Conservation (phyloP, 306 rosid species). For the Gastrolobium bilobum region DNA sequence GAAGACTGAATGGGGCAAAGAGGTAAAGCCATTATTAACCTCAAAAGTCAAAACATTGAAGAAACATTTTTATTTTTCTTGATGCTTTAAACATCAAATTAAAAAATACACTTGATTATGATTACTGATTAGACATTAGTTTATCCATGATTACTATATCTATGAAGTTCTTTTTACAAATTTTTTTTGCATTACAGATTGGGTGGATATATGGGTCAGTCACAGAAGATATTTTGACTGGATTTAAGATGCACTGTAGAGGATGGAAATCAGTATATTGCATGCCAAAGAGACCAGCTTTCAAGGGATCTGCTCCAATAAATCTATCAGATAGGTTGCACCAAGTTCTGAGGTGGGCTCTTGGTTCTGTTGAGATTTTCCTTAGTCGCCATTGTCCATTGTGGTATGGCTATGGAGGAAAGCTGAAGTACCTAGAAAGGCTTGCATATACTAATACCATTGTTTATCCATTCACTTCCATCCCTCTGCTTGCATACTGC, state of each 20-base stretch:
- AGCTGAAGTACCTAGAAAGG: conserved; percentile 59
- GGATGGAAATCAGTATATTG: conserved; percentile 69
- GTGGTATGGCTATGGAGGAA: conserved; percentile 67
- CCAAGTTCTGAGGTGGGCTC: conserved; percentile 67
- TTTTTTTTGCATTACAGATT: conserved; percentile 50
- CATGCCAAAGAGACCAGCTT: conserved; percentile 63
- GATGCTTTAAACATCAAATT: conserved; percentile 9
- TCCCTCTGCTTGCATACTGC: conserved; percentile 64
- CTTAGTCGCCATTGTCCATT: conserved; percentile 66
- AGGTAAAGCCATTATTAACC: conserved; percentile 45
- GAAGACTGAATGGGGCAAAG: conserved; percentile 96
- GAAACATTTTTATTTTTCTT: conserved; percentile 37
- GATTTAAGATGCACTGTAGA: conserved; percentile 68
- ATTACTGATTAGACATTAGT: not conserved
- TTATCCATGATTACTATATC: conserved; percentile 5
- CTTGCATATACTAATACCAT: conserved; percentile 61
- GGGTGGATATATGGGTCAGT: conserved; percentile 67
- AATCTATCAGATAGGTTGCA: conserved; percentile 66
- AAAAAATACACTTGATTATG: not conserved
- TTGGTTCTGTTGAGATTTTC: conserved; percentile 64
- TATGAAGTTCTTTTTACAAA: conserved; percentile 28
- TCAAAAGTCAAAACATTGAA: not conserved
- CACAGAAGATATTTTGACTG: conserved; percentile 64
- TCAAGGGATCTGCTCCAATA: conserved; percentile 63
- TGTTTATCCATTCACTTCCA: conserved; percentile 65